Percentiles rank a stretch among this genome's conserved stretches.
phyloP scores from a whole-genome alignment of 768 basidiomycete genomes.

The Auricularia cornea region DNA sequence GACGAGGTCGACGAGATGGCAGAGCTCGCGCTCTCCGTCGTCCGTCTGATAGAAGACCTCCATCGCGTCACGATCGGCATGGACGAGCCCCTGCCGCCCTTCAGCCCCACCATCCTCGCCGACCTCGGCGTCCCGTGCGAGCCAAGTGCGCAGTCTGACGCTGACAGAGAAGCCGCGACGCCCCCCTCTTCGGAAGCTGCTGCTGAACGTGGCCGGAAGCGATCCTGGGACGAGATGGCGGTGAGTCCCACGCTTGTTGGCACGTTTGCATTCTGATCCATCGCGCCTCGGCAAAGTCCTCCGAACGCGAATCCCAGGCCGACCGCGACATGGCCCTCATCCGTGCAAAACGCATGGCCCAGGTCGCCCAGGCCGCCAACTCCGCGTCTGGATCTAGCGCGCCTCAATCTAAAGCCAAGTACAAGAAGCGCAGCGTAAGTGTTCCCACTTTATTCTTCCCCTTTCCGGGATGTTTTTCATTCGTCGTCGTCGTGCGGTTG shows the following conservation, averaged over 20 bases:
- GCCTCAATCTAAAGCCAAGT: conserved; percentile 67
- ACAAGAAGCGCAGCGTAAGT: conserved; percentile 78
- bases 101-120: neutral
- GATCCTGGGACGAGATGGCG: conserved; percentile 6
- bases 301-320: conserved; percentile 50
- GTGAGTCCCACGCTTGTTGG: conserved; percentile 6
- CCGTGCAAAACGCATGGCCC: conserved; percentile 63
- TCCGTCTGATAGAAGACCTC: conserved; percentile 58
- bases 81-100: conserved; percentile 6
- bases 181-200: neutral
- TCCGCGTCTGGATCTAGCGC: conserved; percentile 21
- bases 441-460: conserved; percentile 4
- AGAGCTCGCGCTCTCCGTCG: conserved; percentile 53
- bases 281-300: conserved; percentile 10
- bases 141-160: conserved; percentile 15
- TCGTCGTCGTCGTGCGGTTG: neutral
- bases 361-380: conserved; percentile 36
- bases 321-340: conserved; percentile 84
- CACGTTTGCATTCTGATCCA: conserved; percentile 2
- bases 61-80: conserved; percentile 31
- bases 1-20: conserved; percentile 65
- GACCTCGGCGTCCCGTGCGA: conserved; percentile 4
- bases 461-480: neutral
- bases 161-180: conserved; percentile 4
- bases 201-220: conserved; percentile 10